phyloP scores from a whole-genome alignment of 345 rosid genomes.

The Atalantia buxifolia region DNA sequence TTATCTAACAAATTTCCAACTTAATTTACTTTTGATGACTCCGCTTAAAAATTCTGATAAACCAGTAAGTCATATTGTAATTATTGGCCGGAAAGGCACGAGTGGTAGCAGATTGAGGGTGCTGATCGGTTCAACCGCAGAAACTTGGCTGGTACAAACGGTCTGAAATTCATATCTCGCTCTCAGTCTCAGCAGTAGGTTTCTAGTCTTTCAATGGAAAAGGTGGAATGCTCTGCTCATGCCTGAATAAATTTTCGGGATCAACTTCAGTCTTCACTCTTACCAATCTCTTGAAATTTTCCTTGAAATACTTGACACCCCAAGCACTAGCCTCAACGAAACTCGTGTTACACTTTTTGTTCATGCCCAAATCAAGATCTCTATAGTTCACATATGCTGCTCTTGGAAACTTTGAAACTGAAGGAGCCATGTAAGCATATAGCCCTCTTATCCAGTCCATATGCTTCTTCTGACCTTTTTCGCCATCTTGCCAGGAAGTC shows the following conservation, averaged over 20 bases:
- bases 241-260: not conserved
- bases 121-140: too few relatives aligned
- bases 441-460: not conserved
- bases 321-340: conserved; percentile 14
- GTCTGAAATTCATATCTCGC: too few relatives aligned
- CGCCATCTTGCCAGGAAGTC: not conserved
- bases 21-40: too few relatives aligned
- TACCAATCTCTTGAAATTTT: conserved; percentile 23
- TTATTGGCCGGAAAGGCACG: too few relatives aligned
- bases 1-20: too few relatives aligned
- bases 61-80: too few relatives aligned
- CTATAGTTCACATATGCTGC: conserved; percentile 38
- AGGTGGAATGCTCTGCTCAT: conserved; percentile 2
- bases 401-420: conserved; percentile 21
- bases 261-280: conserved; percentile 14
- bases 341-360: conserved; percentile 10
- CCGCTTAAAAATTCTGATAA: too few relatives aligned
- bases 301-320: conserved; percentile 26
- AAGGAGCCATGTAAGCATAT: not conserved
- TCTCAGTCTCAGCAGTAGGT: too few relatives aligned
- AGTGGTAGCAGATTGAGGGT: too few relatives aligned
- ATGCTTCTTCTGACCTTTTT: not conserved
- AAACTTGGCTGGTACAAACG: too few relatives aligned
- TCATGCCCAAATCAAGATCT: conserved; percentile 38
- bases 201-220: not conserved